Evolutionary conservation across 2,329 filamentous ascomycete genomes (phyloP).

Genomic region (Penicillium psychrosexuale): DNA sequence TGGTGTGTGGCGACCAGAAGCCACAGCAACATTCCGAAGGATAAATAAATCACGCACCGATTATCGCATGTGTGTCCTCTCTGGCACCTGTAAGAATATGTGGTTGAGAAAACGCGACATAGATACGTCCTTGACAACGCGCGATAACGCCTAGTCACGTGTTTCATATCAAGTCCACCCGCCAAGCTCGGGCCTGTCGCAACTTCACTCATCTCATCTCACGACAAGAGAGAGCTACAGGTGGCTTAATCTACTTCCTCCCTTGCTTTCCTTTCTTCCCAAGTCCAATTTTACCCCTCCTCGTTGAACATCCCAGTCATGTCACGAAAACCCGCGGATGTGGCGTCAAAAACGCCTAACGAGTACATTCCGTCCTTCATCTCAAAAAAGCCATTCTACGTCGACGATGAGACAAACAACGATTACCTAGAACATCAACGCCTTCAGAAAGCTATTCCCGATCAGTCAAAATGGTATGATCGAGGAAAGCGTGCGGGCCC

Average conservation of each 20-base stretch:
- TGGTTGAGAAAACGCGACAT: slow-evolving; percentile 5
- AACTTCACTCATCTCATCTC: slow-evolving; percentile 8
- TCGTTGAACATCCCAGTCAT: slow-evolving; percentile 21
- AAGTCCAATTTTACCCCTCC: background rate
- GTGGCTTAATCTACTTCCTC: background rate
- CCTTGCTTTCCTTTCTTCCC: background rate
- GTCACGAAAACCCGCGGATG: slow-evolving; percentile 52
- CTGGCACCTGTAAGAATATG: background rate
- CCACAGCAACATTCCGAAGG: slow-evolving; percentile 26
- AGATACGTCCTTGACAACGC: slow-evolving; percentile 16
- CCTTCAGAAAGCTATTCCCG: slow-evolving; percentile 66
- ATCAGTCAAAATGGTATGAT: slow-evolving; percentile 85
- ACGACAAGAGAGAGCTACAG: background rate
- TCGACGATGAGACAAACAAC: slow-evolving; percentile 69
- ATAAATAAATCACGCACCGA: background rate
- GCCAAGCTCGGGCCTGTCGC: slow-evolving; percentile 1
- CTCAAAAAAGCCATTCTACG: slow-evolving; percentile 95
- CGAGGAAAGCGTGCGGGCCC: slow-evolving; percentile 79
- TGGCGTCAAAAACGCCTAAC: slow-evolving; percentile 79
- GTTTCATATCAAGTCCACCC: slow-evolving; percentile 10
- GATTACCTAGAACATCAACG: slow-evolving; percentile 98
- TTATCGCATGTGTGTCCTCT: slow-evolving; percentile 2
- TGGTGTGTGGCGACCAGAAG: slow-evolving; percentile 17
- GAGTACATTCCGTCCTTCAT: slow-evolving; percentile 98
- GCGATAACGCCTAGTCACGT: slow-evolving; percentile 33